These are phyloP conservation scores for Lichtheimia ornata DNA, from an alignment of 371 early-diverging fungal species.

Conservation along the genomic window DNA sequence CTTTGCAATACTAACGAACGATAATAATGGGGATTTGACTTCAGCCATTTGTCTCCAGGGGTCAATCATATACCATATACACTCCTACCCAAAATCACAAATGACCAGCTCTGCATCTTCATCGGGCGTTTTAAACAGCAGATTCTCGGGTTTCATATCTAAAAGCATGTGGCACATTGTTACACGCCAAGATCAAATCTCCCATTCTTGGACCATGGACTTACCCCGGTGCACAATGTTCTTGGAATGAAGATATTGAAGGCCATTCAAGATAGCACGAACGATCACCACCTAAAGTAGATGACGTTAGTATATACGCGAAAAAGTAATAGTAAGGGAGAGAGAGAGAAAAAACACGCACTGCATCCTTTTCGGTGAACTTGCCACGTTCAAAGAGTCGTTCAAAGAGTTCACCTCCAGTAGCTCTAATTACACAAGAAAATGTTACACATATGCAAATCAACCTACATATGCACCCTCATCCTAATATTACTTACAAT, in stretches of 20 bases:
- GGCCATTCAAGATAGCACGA: slow-evolving; percentile 59
- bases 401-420: slow-evolving; percentile 92
- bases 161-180: background rate
- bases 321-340: no score
- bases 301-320: background rate
- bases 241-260: slow-evolving; percentile 68
- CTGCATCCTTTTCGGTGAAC: slow-evolving; percentile 87
- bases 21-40: background rate
- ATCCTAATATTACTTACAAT: slow-evolving; percentile 45
- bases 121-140: slow-evolving; percentile 63
- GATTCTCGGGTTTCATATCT: slow-evolving; percentile 84
- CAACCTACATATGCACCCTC: background rate
- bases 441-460: background rate
- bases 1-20: slow-evolving; percentile 9
- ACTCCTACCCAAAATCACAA: slow-evolving; percentile 64
- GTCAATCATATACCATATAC: background rate
- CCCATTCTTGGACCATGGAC: background rate
- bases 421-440: slow-evolving; percentile 42
- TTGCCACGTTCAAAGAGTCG: slow-evolving; percentile 80
- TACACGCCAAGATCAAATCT: no score
- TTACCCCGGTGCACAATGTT: slow-evolving; percentile 70
- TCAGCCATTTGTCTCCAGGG: no score
- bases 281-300: slow-evolving; percentile 52
- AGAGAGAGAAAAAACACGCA: slow-evolving; percentile 18
- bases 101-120: slow-evolving; percentile 61